Conservation (phyloP, 495 filamentous ascomycete genomes). For the Penicillium bovifimosum region DNA sequence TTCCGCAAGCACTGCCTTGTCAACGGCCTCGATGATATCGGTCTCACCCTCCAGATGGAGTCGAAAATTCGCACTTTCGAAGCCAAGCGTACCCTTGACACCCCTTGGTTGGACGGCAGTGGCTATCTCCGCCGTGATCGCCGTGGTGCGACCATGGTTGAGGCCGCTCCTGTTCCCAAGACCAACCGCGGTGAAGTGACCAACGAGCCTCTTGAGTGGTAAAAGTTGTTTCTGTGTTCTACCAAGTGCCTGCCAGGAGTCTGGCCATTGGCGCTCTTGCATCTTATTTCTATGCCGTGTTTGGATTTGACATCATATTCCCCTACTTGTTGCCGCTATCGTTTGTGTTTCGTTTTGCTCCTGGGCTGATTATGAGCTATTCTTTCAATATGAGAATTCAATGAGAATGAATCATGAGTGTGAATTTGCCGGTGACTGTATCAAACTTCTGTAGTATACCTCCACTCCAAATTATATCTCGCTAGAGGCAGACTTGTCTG, state of each 20-base stretch:
- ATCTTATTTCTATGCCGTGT: slow-evolving; percentile 1
- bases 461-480: no score
- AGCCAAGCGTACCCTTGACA: slow-evolving; percentile 64
- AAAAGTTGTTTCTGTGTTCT: slow-evolving; percentile 23
- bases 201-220: slow-evolving; percentile 92
- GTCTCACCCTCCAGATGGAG: slow-evolving; percentile 85
- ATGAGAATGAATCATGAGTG: slow-evolving; percentile 27
- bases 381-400: slow-evolving; percentile 10
- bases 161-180: slow-evolving; percentile 78
- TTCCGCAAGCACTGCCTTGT: slow-evolving; percentile 93
- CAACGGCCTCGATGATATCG: slow-evolving; percentile 96
- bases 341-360: slow-evolving; percentile 6
- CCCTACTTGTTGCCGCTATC: slow-evolving; percentile 12
- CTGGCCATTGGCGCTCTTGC: slow-evolving; percentile 7
- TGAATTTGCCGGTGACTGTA: not conserved
- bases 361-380: slow-evolving; percentile 13
- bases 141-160: slow-evolving; percentile 61
- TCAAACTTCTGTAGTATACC: no score
- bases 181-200: slow-evolving; percentile 85
- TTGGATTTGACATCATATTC: slow-evolving; percentile 21
- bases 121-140: slow-evolving; percentile 72
- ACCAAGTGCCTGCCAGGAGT: slow-evolving; percentile 3
- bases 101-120: slow-evolving; percentile 88
- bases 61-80: slow-evolving; percentile 85
- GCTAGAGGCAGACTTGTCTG: no score